A percentile compares a stretch with the other conserved stretches of the same genome.
Conservation (phyloP, 2,329 filamentous ascomycete genomes). For the Ophiobolus disseminans region DNA sequence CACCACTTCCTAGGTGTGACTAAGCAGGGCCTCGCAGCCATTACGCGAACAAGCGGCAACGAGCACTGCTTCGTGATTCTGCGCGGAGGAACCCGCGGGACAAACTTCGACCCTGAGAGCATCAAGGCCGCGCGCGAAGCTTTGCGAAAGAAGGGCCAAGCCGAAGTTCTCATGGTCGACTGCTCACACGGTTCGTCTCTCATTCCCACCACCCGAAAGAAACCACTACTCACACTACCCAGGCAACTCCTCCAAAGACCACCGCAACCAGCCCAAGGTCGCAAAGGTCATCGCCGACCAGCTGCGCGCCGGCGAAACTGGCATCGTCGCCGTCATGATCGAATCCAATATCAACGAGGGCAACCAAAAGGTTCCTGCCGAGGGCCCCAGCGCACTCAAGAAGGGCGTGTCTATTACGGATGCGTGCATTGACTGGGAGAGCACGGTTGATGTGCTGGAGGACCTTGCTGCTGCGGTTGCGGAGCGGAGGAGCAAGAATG, state of each 20-base stretch:
- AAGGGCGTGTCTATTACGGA: constrained; percentile 95
- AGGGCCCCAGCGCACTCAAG: constrained; percentile 79
- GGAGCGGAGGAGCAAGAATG: constrained; percentile 66
- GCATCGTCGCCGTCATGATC: constrained; percentile 97
- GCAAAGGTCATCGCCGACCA: constrained; percentile 83
- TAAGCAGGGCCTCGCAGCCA: constrained; percentile 94
- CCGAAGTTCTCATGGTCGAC: constrained; percentile 94
- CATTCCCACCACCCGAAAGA: background rate
- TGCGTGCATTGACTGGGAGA: constrained; percentile 94
- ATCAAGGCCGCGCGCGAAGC: constrained; percentile 81
- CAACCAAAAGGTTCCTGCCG: constrained; percentile 77
- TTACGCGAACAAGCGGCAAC: constrained; percentile 91
- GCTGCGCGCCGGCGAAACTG: constrained; percentile 82
- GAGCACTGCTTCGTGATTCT: constrained; percentile 98
- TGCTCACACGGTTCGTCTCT: constrained; percentile 84
- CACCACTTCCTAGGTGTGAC: constrained; percentile 99
- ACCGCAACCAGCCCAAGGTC: constrained; percentile 95
- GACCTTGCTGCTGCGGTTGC: constrained; percentile 85
- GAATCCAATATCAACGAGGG: constrained; percentile 96
- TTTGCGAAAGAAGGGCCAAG: constrained; percentile 81
- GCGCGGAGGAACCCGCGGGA: constrained; percentile 86
- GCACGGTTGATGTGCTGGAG: constrained; percentile 80
- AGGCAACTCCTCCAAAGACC: constrained; percentile 97
- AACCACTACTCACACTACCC: constrained; percentile 18
- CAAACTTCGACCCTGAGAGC: constrained; percentile 89